A percentile compares a stretch with the other conserved stretches of the same genome.
These are phyloP conservation scores for Chaetomium tenue DNA, from an alignment of 495 filamentous ascomycete genomes.

Conservation along the genomic window DNA sequence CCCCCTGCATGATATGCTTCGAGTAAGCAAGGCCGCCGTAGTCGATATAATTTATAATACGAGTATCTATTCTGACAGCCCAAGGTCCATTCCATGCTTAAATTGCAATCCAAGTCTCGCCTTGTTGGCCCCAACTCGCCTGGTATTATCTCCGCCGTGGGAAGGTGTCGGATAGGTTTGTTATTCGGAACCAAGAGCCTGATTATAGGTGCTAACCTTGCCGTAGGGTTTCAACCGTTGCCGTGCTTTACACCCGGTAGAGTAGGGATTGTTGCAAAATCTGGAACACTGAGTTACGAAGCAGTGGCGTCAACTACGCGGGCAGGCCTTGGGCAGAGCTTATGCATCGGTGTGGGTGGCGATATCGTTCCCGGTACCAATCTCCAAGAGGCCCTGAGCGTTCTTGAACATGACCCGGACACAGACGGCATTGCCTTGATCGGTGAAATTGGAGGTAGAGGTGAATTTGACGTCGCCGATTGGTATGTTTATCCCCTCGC, in stretches of 20 bases:
- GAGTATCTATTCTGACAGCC: constrained; percentile 18
- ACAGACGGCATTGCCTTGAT: constrained; percentile 81
- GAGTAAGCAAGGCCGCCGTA: constrained; percentile 49
- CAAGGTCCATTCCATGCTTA: constrained; percentile 69
- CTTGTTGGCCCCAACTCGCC: constrained; percentile 85
- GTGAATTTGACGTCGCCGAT: constrained; percentile 77
- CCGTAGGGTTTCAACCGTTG: constrained; percentile 70
- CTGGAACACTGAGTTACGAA: constrained; percentile 86
- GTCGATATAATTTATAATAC: background rate
- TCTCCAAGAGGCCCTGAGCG: constrained; percentile 70
- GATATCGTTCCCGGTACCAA: constrained; percentile 81
- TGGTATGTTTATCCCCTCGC: constrained; percentile 41
- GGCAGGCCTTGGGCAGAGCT: constrained; percentile 78
- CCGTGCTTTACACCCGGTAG: constrained; percentile 70
- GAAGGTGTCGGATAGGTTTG: constrained; percentile 70
- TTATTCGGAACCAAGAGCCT: background rate
- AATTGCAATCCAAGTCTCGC: constrained; percentile 75
- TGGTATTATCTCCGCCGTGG: constrained; percentile 81
- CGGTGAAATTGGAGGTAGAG: constrained; percentile 82
- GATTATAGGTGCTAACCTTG: background rate
- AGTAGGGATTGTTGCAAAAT: constrained; percentile 83
- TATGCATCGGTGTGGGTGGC: constrained; percentile 85
- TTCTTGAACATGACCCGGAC: constrained; percentile 70
- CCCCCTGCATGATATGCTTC: constrained; percentile 78
- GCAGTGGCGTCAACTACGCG: constrained; percentile 79